A percentile compares a stretch with the other conserved stretches of the same genome.
phyloP scores from a whole-genome alignment of 2,329 filamentous ascomycete genomes.

The Microcyclospora pomicola region DNA sequence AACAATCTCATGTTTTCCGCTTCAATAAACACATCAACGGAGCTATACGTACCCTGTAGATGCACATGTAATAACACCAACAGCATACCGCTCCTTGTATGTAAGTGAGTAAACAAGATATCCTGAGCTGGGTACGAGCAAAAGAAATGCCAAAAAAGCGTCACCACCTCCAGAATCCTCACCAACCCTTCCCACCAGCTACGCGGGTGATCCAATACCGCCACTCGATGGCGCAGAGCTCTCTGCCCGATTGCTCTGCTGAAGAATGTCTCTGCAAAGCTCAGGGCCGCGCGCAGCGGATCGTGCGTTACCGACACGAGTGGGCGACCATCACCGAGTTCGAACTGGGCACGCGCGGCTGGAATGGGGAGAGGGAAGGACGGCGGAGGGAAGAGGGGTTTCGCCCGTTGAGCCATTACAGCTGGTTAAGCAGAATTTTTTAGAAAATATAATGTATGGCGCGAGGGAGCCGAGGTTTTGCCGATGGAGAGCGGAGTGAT shows the following conservation, averaged over 20 bases:
- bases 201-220: constrained; percentile 39
- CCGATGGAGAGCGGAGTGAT: too few relatives aligned
- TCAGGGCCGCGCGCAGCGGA: constrained; percentile 36
- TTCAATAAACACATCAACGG: too few relatives aligned
- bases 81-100: too few relatives aligned
- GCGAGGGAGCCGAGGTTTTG: too few relatives aligned
- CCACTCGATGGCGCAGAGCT: constrained; percentile 40
- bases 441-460: too few relatives aligned
- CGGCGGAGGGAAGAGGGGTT: constrained; percentile 9
- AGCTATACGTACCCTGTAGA: too few relatives aligned
- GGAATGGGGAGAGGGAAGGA: constrained; percentile 13
- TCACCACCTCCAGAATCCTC: constrained; percentile 19
- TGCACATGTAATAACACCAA: too few relatives aligned
- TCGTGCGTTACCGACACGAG: constrained; percentile 44
- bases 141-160: constrained; percentile 24
- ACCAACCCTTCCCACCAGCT: constrained; percentile 19
- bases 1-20: too few relatives aligned
- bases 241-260: constrained; percentile 48
- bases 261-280: constrained; percentile 39
- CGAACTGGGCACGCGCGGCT: constrained; percentile 38
- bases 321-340: constrained; percentile 39
- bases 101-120: too few relatives aligned
- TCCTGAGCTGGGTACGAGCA: too few relatives aligned
- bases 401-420: constrained; percentile 23
- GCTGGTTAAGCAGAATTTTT: constrained; percentile 8